Base-by-base conservation (phyloP, 2,329 filamentous ascomycete genomes). In the Alternaria triticina region DNA sequence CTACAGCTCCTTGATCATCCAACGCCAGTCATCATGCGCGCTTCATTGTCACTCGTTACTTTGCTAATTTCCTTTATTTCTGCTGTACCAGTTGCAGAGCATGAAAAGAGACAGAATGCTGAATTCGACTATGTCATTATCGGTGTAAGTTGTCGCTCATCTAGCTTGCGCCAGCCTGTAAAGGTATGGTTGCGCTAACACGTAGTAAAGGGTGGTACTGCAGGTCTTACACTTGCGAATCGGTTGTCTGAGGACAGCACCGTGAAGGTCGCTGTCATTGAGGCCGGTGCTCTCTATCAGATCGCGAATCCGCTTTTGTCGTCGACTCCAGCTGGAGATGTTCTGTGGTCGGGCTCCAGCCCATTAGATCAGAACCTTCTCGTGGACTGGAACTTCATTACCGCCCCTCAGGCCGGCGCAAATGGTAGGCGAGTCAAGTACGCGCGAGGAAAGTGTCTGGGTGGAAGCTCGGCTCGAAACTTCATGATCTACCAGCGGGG, bases 311-410 rank as follows among this genome's bases (percentile, higher is more conserved):
- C 54, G 6, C 23, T 46, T 10, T 43, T 65, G 12, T 30, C 43
- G n/a, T 55, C 54, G 3, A 70, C 70, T 7, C 73, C 73, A 5
- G 70, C 64, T 20, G 68, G 70, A 17, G 70, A 70, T 54, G 65
- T 74, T 9, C 49, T 75, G 20, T 68, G 62, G 49, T 54, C 59
- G 8, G 70, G 72, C 3, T 59, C 66, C 6, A 67, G 61, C 50
- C 63, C 65, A 6, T 15, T 59, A 0, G 74, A 77, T 11, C 63
- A 69, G 8, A 71, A 74, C 51, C 70, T 69, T 2, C 44, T 57
- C 11, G 67, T 77, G 3, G 76, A 78, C 55, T 79, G 75, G 74
- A 61, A 64, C 15, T 74, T 78, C 50, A 52, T 69, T n/a, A 77
- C 76, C 1, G 54, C 54, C 3, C 73, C 74, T 17, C 75, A 79